Evolutionary conservation across 2,329 filamentous ascomycete species (phyloP).

Genomic region (Calonectria pauciramosa): DNA sequence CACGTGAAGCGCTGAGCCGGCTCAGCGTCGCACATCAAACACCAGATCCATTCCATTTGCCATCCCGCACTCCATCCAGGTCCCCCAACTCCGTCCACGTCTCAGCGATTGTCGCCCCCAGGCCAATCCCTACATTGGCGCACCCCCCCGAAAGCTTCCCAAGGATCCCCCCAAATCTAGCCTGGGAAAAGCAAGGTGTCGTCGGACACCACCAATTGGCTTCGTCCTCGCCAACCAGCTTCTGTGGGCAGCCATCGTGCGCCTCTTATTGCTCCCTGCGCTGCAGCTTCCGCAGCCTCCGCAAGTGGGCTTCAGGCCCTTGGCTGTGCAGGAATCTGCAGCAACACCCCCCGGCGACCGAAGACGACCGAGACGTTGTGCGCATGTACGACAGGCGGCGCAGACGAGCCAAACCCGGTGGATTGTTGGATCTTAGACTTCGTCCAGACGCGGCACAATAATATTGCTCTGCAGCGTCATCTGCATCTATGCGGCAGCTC

Average conservation of each 20-base stretch:
- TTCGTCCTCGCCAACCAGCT: conserved; percentile 17
- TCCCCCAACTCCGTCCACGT: conserved; percentile 7
- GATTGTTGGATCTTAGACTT: not conserved
- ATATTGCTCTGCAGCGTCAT: conserved; percentile 2
- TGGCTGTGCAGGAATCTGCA: conserved; percentile 22
- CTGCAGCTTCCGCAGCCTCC: conserved; percentile 12
- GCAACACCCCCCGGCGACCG: conserved; percentile 23
- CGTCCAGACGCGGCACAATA: not conserved
- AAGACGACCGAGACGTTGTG: conserved; percentile 19
- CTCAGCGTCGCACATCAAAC: not conserved
- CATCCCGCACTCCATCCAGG: conserved; percentile 21
- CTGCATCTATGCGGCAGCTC: conserved; percentile 2
- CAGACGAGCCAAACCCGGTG: conserved; percentile 6
- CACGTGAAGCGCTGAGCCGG: not conserved
- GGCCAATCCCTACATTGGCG: conserved; percentile 13
- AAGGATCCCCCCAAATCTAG: conserved; percentile 12
- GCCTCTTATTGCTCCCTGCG: conserved; percentile 22
- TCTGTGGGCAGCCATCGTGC: conserved; percentile 23
- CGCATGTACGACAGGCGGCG: conserved; percentile 16
- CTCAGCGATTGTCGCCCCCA: conserved; percentile 20
- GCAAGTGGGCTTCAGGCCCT: conserved; percentile 19
- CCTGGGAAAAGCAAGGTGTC: conserved; percentile 21
- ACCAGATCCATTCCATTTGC: conserved; percentile 8
- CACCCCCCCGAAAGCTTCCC: conserved; percentile 1
- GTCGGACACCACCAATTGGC: conserved; percentile 20